Evolutionary conservation across 495 filamentous ascomycete genomes (phyloP).

Genomic region (Penicillium malachiteum): DNA sequence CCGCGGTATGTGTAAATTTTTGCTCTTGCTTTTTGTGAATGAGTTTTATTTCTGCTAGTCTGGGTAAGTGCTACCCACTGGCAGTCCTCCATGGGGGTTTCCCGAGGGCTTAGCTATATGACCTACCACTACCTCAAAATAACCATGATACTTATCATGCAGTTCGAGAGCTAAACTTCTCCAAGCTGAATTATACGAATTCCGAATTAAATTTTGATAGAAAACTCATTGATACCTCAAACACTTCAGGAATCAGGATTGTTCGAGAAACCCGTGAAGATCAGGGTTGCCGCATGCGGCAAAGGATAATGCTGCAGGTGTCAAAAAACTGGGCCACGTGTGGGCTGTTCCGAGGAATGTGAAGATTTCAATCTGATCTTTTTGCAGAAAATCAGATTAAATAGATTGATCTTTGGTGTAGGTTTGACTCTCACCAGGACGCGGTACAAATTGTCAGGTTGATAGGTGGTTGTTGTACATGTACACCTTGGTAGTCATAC

Average conservation of each 20-base stretch:
- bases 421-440: no score
- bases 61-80: background rate
- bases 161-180: no score
- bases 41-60: background rate
- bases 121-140: no score
- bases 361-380: background rate
- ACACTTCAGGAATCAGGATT: background rate
- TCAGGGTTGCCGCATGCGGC: slow-evolving; percentile 14
- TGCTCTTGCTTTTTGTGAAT: background rate
- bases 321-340: slow-evolving; percentile 10
- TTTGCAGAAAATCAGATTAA: background rate
- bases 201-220: no score
- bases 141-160: no score
- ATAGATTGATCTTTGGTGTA: background rate
- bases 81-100: background rate
- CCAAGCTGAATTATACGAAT: no score
- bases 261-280: background rate
- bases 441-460: no score
- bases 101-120: no score
- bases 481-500: no score
- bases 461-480: no score
- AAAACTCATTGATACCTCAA: no score
- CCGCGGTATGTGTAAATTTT: background rate
- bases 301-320: background rate
- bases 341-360: slow-evolving; percentile 6